Conservation (phyloP, 257 asterid genomes). For the Solanum clarkiae region DNA sequence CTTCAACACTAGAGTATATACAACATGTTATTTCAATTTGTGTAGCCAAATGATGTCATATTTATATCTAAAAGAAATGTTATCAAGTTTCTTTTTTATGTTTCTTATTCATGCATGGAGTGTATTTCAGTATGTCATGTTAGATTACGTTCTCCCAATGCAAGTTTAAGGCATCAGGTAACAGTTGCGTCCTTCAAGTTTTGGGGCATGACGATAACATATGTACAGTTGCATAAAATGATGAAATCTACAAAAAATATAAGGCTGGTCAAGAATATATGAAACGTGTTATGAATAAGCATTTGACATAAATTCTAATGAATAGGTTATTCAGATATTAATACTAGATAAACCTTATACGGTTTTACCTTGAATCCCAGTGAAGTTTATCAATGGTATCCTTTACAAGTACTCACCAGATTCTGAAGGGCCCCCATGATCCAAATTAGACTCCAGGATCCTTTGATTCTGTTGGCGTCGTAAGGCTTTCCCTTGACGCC, state of each 20-base stretch:
- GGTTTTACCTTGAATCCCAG: background rate
- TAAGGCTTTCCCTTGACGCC: constrained; percentile 93
- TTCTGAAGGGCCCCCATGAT: constrained; percentile 7
- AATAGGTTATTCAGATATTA: background rate
- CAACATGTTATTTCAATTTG: background rate
- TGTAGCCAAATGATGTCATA: background rate
- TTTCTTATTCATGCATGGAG: background rate
- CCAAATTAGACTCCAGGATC: constrained; percentile 38
- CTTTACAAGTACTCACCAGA: constrained; percentile 9
- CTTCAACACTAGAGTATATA: background rate
- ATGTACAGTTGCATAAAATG: background rate
- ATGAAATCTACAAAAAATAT: background rate
- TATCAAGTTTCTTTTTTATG: background rate
- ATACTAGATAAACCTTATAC: background rate
- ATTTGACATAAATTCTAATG: background rate
- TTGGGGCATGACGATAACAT: background rate
- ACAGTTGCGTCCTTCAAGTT: background rate
- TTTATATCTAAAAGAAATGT: background rate
- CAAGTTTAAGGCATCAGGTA: background rate
- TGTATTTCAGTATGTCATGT: background rate
- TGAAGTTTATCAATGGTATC: background rate
- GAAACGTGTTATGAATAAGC: background rate
- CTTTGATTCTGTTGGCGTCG: constrained; percentile 74
- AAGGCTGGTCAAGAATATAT: background rate
- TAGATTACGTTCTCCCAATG: background rate